Conservation (phyloP, 2,329 filamentous ascomycete species). For the Paracamarosporium sp. region DNA sequence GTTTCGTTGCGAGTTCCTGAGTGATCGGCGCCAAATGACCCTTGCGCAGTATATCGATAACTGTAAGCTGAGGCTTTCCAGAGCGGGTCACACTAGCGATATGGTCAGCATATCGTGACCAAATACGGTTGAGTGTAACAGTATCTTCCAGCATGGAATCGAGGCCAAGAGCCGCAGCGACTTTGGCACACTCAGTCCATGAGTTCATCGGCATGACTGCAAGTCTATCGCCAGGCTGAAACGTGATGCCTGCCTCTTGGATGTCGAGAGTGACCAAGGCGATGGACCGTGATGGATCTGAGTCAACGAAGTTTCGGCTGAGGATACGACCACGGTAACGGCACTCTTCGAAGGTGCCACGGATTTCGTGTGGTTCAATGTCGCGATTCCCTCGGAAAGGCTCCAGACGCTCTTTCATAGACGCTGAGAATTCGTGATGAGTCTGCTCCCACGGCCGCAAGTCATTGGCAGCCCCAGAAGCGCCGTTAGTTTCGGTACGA, state of each 20-base stretch:
- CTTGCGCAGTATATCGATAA: slow-evolving; percentile 30
- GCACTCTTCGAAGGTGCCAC: slow-evolving; percentile 63
- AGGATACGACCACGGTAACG: slow-evolving; percentile 58
- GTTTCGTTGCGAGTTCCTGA: slow-evolving; percentile 29
- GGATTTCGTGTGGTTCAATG: slow-evolving; percentile 61
- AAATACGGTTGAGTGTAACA: slow-evolving; percentile 49
- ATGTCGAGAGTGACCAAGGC: slow-evolving; percentile 61
- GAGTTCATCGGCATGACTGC: slow-evolving; percentile 63
- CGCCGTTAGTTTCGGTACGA: slow-evolving; percentile 49
- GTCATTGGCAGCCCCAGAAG: slow-evolving; percentile 26
- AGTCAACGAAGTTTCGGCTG: slow-evolving; percentile 55
- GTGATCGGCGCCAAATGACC: slow-evolving; percentile 33
- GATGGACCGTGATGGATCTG: slow-evolving; percentile 55
- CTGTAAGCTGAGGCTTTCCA: slow-evolving; percentile 19
- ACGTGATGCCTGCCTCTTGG: slow-evolving; percentile 61
- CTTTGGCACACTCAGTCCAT: slow-evolving; percentile 63
- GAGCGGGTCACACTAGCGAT: slow-evolving; percentile 19
- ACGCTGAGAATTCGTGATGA: slow-evolving; percentile 54
- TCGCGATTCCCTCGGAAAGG: slow-evolving; percentile 56
- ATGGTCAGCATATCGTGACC: slow-evolving; percentile 51
- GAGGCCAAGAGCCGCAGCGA: slow-evolving; percentile 59
- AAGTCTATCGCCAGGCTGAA: slow-evolving; percentile 60
- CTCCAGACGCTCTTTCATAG: slow-evolving; percentile 62
- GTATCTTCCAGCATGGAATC: slow-evolving; percentile 55
- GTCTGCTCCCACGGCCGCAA: slow-evolving; percentile 31